Base-by-base conservation (phyloP, 805 yeast species). In the Maudiozyma serrabonitensis region DNA sequence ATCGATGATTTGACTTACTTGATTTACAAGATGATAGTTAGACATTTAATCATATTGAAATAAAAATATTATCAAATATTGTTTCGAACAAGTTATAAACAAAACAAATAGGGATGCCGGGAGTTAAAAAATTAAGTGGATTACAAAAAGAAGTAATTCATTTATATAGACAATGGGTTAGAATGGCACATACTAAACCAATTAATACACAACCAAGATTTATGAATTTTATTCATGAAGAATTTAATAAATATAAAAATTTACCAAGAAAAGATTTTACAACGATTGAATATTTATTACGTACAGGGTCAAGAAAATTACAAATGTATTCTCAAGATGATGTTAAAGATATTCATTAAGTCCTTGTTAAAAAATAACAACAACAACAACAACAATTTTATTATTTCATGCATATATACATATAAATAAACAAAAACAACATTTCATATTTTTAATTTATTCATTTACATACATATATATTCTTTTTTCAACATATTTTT, bases 221-320 rank as follows among this genome's bases (percentile, higher is more conserved):
- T 54, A 52, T 68, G 3, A 54, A 54, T 41, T 84, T 72, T 59
- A 66, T 79, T 3, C 75, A 82, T 46, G 56, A 56, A n/a, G 91
- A 87, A 61, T 91, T 90, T 63, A 69, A 60, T 15, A 79, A 80
- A 56, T 72, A 81, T 62, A 69, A 72, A 46, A 57, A 63, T 31
- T 67, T 90, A 11, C 79, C 84, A 37, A 82, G 84, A 63, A 83
- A 86, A 56, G 95, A 87, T 55, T 90, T 90, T 63, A 74, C 83
- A 42, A 84, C 95, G 0, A 80, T 90, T 42, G 98, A 90, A 63
- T 89, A 90, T 66, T 71, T 91, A 38, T 66, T 90, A 40, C 72
- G 98, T 51, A 74, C 76, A 3, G 98, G 98, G 4, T 73, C 76
- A 53, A 80, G 82, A 60, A 73, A 84, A 58, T 72, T 76, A 46